Percentiles rank a stretch among this genome's conserved stretches.
Conservation (phyloP, 805 yeast species). For the Starmerella lactis-condensi region DNA sequence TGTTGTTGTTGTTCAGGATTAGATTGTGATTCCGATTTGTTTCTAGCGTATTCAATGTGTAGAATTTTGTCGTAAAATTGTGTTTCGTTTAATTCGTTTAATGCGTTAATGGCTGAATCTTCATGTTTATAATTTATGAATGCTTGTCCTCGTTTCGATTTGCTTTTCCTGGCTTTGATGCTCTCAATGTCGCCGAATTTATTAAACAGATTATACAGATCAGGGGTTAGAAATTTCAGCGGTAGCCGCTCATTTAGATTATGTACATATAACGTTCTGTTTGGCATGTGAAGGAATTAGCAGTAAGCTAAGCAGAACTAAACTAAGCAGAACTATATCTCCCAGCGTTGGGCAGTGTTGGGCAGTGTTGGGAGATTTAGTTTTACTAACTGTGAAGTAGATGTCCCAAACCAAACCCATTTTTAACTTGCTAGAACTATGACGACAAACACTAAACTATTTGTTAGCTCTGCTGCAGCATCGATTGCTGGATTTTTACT, state of each 20-base stretch:
- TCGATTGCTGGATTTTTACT: slow-evolving; percentile 1
- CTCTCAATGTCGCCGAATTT: slow-evolving; percentile 32
- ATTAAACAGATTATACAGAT: slow-evolving; percentile 28
- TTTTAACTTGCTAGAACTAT: too few relatives aligned
- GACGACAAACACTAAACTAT: too few relatives aligned
- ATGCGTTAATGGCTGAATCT: slow-evolving; percentile 30
- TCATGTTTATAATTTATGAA: slow-evolving; percentile 38
- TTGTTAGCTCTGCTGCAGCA: slow-evolving; percentile 1
- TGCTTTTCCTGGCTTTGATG: slow-evolving; percentile 38
- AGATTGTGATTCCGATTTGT: neutral
- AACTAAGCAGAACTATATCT: neutral
- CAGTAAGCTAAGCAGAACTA: neutral
- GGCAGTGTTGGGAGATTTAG: too few relatives aligned
- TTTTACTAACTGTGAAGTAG: too few relatives aligned
- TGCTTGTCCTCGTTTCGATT: slow-evolving; percentile 69
- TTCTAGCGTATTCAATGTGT: too few relatives aligned
- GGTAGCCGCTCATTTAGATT: slow-evolving; percentile 57
- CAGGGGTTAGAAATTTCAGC: slow-evolving; percentile 30
- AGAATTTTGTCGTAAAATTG: slow-evolving; percentile 31
- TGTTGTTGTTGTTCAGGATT: neutral
- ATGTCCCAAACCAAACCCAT: too few relatives aligned
- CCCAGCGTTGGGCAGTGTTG: too few relatives aligned
- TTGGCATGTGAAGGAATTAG: too few relatives aligned
- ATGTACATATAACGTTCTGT: slow-evolving; percentile 35
- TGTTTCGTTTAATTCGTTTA: slow-evolving; percentile 24